Conservation (phyloP, 768 basidiomycete genomes). For the Hygrophoropsis aurantiaca region DNA sequence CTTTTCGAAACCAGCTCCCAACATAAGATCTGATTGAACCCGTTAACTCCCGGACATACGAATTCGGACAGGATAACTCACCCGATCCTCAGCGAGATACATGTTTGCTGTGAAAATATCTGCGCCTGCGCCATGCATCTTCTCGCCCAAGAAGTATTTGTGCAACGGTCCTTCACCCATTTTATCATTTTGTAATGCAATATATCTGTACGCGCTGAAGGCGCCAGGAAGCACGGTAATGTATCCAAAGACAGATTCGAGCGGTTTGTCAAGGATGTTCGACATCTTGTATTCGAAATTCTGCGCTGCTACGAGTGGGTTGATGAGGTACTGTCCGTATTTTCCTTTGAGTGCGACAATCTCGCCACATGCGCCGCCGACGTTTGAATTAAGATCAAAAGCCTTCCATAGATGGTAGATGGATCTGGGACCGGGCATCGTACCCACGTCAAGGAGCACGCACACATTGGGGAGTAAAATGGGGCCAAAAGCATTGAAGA, state of each 20-base stretch:
- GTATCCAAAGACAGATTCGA: slow-evolving; percentile 90
- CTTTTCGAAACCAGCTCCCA: slow-evolving; percentile 98
- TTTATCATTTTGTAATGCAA: slow-evolving; percentile 85
- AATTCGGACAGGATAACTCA: slow-evolving; percentile 26
- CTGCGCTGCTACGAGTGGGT: slow-evolving; percentile 87
- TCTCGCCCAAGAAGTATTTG: slow-evolving; percentile 97
- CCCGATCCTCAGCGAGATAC: slow-evolving; percentile 91
- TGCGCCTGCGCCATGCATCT: slow-evolving; percentile 83
- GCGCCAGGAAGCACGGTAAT: slow-evolving; percentile 93
- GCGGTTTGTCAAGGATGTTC: slow-evolving; percentile 89
- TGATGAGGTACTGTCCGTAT: slow-evolving; percentile 74
- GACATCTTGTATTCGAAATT: slow-evolving; percentile 96
- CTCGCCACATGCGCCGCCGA: slow-evolving; percentile 94
- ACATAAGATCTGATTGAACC: slow-evolving; percentile 72
- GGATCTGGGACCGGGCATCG: slow-evolving; percentile 81
- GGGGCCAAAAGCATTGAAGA: slow-evolving; percentile 87
- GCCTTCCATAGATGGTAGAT: slow-evolving; percentile 96
- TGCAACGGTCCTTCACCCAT: slow-evolving; percentile 85
- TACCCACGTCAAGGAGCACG: slow-evolving; percentile 85
- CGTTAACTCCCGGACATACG: slow-evolving; percentile 2
- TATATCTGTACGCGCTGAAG: slow-evolving; percentile 89
- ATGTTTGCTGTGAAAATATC: slow-evolving; percentile 96
- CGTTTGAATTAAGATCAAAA: slow-evolving; percentile 89
- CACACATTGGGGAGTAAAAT: slow-evolving; percentile 90
- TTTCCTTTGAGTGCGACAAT: slow-evolving; percentile 90